Percentiles rank a stretch among this genome's conserved stretches.
Evolutionary conservation across 306 rosid genomes (phyloP).

Genomic region (Psophocarpus tetragonolobus): DNA sequence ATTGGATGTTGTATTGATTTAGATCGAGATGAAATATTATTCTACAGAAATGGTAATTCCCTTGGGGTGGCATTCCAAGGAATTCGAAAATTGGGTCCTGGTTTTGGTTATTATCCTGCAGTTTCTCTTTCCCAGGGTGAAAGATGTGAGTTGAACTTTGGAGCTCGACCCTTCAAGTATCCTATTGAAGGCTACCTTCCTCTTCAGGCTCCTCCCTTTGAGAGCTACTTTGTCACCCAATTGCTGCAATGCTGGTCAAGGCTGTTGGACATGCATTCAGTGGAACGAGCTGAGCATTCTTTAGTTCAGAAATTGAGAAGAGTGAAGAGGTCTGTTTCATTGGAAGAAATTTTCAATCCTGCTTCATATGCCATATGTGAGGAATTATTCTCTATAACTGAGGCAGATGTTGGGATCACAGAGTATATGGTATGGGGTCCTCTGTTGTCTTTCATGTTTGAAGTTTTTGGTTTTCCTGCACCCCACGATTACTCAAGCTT

Average conservation of each 20-base stretch:
- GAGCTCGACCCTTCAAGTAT: slow-evolving; percentile 79
- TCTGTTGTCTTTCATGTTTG: slow-evolving; percentile 75
- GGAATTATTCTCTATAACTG: slow-evolving; percentile 69
- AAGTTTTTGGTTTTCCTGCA: slow-evolving; percentile 64
- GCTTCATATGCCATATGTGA: slow-evolving; percentile 70
- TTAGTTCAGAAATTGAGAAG: slow-evolving; percentile 78
- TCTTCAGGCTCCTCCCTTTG: slow-evolving; percentile 70
- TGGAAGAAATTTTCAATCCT: slow-evolving; percentile 73
- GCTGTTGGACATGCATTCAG: slow-evolving; percentile 71
- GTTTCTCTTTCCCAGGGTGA: slow-evolving; percentile 95
- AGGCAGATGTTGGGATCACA: slow-evolving; percentile 53
- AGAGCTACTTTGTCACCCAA: slow-evolving; percentile 47
- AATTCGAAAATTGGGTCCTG: slow-evolving; percentile 80
- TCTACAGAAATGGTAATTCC: slow-evolving; percentile 83
- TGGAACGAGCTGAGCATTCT: slow-evolving; percentile 61
- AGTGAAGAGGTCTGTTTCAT: slow-evolving; percentile 75
- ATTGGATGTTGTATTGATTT: slow-evolving; percentile 98
- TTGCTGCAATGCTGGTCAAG: slow-evolving; percentile 83
- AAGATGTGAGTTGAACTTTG: slow-evolving; percentile 89
- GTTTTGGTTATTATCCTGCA: slow-evolving; percentile 88
- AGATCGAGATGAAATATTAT: slow-evolving; percentile 74
- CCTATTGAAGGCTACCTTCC: slow-evolving; percentile 86
- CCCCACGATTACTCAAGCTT: slow-evolving; percentile 83
- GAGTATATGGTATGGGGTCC: slow-evolving; percentile 91
- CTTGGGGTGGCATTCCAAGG: slow-evolving; percentile 92